Conservation (phyloP, 1,284 basidiomycete species). For the Omphalotus olearius region DNA sequence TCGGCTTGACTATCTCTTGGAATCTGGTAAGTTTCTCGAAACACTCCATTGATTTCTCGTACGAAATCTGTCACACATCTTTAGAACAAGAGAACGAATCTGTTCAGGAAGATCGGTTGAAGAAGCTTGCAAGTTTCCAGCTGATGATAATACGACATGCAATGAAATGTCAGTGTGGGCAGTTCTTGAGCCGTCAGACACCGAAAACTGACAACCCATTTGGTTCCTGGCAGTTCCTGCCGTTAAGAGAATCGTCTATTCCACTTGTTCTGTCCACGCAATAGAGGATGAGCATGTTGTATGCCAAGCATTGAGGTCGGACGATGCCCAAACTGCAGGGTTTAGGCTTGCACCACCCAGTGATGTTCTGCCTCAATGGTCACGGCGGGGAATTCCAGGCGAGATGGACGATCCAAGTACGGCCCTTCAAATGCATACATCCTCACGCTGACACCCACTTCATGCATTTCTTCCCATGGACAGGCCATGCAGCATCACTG, state of each 20-base stretch:
- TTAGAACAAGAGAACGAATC: conserved; percentile 47
- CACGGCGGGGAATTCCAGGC: conserved; percentile 66
- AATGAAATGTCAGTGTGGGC: conserved; percentile 72
- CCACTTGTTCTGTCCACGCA: conserved; percentile 91
- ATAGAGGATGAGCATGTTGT: conserved; percentile 83
- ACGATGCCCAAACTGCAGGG: conserved; percentile 52
- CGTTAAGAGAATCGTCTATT: conserved; percentile 88
- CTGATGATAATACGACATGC: conserved; percentile 93
- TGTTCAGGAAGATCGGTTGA: conserved; percentile 62
- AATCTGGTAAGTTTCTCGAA: conserved; percentile 41
- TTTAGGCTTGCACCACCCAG: conserved; percentile 68
- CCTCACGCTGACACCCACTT: conserved; percentile 1
- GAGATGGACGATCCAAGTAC: conserved; percentile 52
- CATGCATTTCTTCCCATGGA: conserved; percentile 1
- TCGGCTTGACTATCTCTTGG: conserved; percentile 80
- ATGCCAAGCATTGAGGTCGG: conserved; percentile 63
- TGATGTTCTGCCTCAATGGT: conserved; percentile 76
- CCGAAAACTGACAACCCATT: conserved; percentile 12
- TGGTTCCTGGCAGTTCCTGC: conserved; percentile 37
- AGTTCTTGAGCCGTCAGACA: conserved; percentile 5
- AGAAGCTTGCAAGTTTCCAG: conserved; percentile 85
- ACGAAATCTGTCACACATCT: not conserved
- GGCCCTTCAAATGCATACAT: conserved; percentile 2
- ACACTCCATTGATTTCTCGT: conserved; percentile 6
- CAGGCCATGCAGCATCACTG: conserved; percentile 53